Base-by-base conservation (phyloP, 345 rosid genomes). In the Eucalyptus lansdowneana region DNA sequence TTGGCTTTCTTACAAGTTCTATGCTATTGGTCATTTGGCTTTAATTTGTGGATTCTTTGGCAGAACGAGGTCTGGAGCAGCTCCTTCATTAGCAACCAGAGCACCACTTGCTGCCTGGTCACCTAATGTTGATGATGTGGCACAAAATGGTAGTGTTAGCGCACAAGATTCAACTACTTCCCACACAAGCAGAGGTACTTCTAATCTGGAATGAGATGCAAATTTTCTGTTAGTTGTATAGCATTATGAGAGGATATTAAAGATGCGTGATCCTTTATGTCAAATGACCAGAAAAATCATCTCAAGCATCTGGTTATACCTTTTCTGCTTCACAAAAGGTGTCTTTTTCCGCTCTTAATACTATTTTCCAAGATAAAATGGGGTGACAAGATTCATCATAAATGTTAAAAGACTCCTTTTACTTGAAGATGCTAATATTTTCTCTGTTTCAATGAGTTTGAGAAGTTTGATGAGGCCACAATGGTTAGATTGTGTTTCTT, bases 41-140 rank as follows among this genome's bases (percentile, higher is more conserved):
- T 60, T 37, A 24, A n/a, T 88, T 69, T 50, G 45, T 51, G 91
- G 47, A 76, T 90, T 88, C 86, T 88, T 90, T 31, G 90, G 86
- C 95, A 98, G 99, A 91, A 91, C 97, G 65, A 95, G 93, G 93
- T 91, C 91, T 21, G 95, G 95, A 87, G 94, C 81, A 86, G 89
- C 89, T 89, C 97, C 97, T 92, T 89, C 98, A 83, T 92, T 98
- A 91, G 95, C 95, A 88, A 92, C 95, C 86, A 95, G 99, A 91
- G 99, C 98, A 89, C 95, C 97, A 89, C 92, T 80, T 87, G 98
- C 98, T 87, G 99, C 99, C 17, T 98, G 99, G 99, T 91, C 94
- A 4, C 88, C 60, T 67, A 91, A 91, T 89, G 92, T 90, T 87
- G 90, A 22, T 88, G 81, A 85, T 92, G 87, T 69, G 87, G 92